Evolutionary conservation across 2,329 filamentous ascomycete genomes (phyloP).

Genomic region (Trichophyton simii): DNA sequence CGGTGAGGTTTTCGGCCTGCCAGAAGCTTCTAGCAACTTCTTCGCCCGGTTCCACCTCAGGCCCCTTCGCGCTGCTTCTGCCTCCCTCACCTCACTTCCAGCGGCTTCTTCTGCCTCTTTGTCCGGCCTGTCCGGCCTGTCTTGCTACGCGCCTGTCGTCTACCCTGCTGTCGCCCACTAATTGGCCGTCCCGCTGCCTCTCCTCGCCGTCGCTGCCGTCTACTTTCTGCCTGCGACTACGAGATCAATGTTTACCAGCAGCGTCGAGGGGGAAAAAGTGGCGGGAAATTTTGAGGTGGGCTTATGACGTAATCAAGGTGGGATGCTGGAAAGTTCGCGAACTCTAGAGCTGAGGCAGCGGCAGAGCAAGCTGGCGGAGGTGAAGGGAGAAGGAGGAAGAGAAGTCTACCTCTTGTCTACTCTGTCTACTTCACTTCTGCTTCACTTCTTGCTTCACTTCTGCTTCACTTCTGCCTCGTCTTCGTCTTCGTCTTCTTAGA

Average conservation of each 20-base stretch:
- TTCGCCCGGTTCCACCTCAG: conserved; percentile 8
- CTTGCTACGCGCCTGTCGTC: no score
- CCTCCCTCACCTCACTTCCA: not conserved
- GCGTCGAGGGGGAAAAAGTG: not conserved
- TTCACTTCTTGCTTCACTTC: no score
- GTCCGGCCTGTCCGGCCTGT: not conserved
- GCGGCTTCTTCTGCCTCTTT: not conserved
- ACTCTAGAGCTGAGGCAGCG: not conserved
- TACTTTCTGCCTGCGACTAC: not conserved
- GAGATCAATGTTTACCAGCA: not conserved
- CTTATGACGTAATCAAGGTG: conserved; percentile 9
- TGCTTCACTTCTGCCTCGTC: no score
- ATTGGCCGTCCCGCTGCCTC: not conserved
- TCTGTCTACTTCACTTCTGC: no score
- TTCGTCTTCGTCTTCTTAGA: no score
- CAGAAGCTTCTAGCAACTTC: conserved; percentile 30
- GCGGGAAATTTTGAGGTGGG: not conserved
- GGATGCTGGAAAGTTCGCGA: conserved; percentile 6
- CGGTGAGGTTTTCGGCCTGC: conserved; percentile 25
- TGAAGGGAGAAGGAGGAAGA: no score
- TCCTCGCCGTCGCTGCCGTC: not conserved
- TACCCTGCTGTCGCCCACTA: not conserved
- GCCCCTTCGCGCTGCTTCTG: not conserved
- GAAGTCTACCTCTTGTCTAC: no score
- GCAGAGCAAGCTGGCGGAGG: no score